These are phyloP conservation scores for Amoeboradix gromovi DNA, from an alignment of 371 early-diverging fungal species.

Conservation along the genomic window DNA sequence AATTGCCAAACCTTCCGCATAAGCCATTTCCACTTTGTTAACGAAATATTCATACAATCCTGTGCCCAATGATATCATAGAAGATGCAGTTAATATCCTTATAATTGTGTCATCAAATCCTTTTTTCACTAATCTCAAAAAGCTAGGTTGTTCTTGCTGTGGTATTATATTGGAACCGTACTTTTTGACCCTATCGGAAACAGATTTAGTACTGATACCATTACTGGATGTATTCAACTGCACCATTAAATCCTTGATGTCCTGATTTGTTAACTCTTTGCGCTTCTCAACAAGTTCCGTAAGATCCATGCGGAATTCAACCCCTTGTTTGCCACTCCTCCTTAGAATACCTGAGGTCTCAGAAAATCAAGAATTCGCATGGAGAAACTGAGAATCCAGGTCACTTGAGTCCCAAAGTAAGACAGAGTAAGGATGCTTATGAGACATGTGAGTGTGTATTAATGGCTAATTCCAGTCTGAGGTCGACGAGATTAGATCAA, in stretches of 20 bases:
- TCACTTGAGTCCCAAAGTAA: no score
- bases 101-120: conserved; percentile 6
- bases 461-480: no score
- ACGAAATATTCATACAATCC: conserved; percentile 51
- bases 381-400: no score
- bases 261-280: neutral
- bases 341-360: no score
- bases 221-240: neutral
- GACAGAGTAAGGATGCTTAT: no score
- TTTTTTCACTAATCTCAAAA: conserved; percentile 8
- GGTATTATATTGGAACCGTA: neutral
- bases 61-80: conserved; percentile 45
- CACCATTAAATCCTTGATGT: neutral
- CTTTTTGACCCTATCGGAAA: neutral
- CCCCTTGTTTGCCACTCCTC: no score
- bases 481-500: no score
- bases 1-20: neutral
- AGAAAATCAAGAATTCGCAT: no score
- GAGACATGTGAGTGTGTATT: no score
- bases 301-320: no score
- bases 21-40: neutral
- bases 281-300: neutral
- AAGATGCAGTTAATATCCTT: conserved; percentile 42
- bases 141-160: neutral
- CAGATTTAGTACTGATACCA: neutral